Evolutionary conservation across 768 basidiomycete species (phyloP).

Genomic region (Guyanaporus albipodus): DNA sequence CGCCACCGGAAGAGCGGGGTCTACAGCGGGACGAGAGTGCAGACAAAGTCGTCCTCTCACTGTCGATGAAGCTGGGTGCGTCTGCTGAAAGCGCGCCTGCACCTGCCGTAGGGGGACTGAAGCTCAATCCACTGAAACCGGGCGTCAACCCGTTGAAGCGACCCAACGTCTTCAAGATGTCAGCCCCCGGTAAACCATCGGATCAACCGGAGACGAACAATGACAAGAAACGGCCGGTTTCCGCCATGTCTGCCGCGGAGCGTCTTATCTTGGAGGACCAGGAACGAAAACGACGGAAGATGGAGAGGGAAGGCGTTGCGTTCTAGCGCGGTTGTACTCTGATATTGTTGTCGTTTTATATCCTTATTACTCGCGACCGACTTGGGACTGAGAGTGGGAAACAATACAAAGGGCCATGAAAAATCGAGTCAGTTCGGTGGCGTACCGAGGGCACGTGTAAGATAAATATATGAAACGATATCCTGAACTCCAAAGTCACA

Average conservation of each 20-base stretch:
- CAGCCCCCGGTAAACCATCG: conserved; percentile 31
- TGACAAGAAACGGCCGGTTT: conserved; percentile 59
- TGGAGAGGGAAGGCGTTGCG: conserved; percentile 47
- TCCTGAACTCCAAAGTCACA: neutral
- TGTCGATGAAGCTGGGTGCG: conserved; percentile 52
- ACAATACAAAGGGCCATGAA: neutral
- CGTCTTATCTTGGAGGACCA: conserved; percentile 85
- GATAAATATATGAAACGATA: no score
- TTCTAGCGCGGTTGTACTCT: conserved; percentile 8
- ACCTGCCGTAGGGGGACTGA: conserved; percentile 42
- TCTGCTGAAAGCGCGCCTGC: conserved; percentile 28
- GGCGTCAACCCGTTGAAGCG: conserved; percentile 64
- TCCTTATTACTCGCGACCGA: neutral
- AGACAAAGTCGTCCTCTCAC: conserved; percentile 73
- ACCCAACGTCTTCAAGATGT: conserved; percentile 68
- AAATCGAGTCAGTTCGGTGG: neutral
- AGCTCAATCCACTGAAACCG: conserved; percentile 48
- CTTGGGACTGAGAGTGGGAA: no score
- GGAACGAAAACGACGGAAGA: conserved; percentile 78
- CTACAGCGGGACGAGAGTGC: conserved; percentile 68
- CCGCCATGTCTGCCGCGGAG: conserved; percentile 79
- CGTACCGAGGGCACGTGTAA: neutral
- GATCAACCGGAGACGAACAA: conserved; percentile 32
- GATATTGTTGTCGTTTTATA: conserved; percentile 7
- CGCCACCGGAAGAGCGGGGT: conserved; percentile 47